Evolutionary conservation across 306 rosid species (phyloP), one percentile per base, ranked within the genome.

Genomic region (Dryas alaskensis): DNA sequence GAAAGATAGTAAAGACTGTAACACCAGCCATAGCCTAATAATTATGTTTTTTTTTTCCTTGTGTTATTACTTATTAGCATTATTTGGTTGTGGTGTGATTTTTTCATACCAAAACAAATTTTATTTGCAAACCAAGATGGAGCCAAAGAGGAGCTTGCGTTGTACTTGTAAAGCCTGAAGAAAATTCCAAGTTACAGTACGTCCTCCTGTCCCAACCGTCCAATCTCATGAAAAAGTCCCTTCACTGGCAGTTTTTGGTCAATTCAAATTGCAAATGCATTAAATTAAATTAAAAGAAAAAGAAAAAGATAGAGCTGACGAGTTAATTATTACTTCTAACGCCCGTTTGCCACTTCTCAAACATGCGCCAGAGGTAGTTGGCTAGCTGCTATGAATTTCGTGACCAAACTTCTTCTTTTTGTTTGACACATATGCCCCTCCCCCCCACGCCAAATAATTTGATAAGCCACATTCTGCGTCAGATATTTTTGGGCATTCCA

Each of bases 271-370:
- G 52, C 51, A 44, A 3, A 43, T 7, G n/a, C 17, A 16, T 13
- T 2, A 10, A 42, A 3, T 58, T 54, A 6, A 43, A 17, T n/a
- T 39, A n/a, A 13, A 43, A 11, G 0, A 64, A 64, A 14, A 10
- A 16, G 0, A 63, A 42, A 12, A 37, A 68, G 8, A 6, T 5
- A 51, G 37, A 6, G 43, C 43, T 8, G 10, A 13, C 37, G 37
- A 59, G 1, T 12, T 42, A 12, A 7, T 43, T 17, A 13, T 51
- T 42, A 22, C 11, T 69, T 47, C 12, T 5, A n/a, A 9, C 52
- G 0, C 46, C 75, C 42, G 0, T 78, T 49, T 55, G 81, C 73
- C 77, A 72, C 77, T 57, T 78, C 48, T 72, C 73, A 49, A 10
- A 31, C 78, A 73, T 79, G 78, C 78, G 40, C 53, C 60, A 2